Evolutionary conservation across 306 rosid species (phyloP).

Genomic region (Trifolium fragiferum): DNA sequence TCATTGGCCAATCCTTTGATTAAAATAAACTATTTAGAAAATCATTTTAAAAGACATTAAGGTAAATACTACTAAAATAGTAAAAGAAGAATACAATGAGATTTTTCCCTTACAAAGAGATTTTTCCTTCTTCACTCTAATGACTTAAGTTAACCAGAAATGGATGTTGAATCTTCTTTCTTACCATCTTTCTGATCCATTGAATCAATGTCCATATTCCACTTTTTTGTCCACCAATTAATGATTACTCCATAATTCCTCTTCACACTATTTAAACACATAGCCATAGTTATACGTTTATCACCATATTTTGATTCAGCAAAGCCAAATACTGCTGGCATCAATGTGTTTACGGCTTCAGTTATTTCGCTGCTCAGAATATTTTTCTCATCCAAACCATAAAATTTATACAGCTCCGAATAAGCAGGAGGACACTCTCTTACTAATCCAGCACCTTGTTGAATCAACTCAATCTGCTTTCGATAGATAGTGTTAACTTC

Average conservation of each 20-base stretch:
- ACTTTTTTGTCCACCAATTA: background rate
- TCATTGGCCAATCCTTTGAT: no score
- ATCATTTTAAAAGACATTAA: no score
- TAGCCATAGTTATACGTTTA: background rate
- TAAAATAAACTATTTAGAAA: no score
- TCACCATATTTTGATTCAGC: background rate
- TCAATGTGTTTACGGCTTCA: background rate
- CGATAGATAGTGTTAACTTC: background rate
- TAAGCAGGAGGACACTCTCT: slow-evolving; percentile 1
- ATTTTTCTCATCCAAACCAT: background rate
- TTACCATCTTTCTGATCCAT: background rate
- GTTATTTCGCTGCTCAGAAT: background rate
- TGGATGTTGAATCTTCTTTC: background rate
- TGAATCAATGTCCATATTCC: background rate
- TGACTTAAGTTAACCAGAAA: background rate
- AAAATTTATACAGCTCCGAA: background rate
- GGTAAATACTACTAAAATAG: no score
- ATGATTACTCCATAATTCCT: background rate
- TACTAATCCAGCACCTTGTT: background rate
- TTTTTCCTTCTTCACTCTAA: no score
- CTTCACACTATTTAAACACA: background rate
- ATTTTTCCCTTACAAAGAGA: no score
- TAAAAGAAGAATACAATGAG: no score
- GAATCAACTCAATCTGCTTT: background rate
- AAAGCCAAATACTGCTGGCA: background rate